Evolutionary conservation across 1,284 basidiomycete genomes (phyloP), one percentile per base, ranked within the genome.

Genomic region (Vanrija pseudolonga): DNA sequence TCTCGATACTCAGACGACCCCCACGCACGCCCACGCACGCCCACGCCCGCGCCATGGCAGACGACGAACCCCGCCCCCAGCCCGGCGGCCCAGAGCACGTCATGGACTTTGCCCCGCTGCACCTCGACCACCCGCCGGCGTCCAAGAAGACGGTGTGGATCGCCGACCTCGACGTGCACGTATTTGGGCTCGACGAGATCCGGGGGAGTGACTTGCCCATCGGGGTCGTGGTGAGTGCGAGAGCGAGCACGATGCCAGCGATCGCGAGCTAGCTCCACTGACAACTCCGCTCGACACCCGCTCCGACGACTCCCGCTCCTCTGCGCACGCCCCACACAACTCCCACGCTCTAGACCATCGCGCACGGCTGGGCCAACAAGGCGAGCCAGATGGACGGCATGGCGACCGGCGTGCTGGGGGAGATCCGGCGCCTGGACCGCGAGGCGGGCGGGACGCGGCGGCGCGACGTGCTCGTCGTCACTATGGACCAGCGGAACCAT

Each of bases 401-500:
- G 46, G 70, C 71, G 2, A 48, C 63, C 17, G 71, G 69, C 8
- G 40, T 73, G 8, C 24, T 73, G 3, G 69, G 70, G 9, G 60
- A 70, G 43, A 54, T 63, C 3, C 26, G 22, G 14, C 39, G 50
- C 23, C 46, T 57, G 2, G 50, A 56, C 2, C 24, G 55, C 20
- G 37, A 40, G 11, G 45, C 54, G 1, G 55, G 51, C 14, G 47
- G 60, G 24, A 20, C 56, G 19, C 56, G 52, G 37, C 62, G 57
- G 49, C 60, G 68, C 49, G 71, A 73, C 55, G 43, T 75, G 45
- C 58, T 77, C 6, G 65, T 76, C 17, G 72, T 77, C 7, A 73
- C 72, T 3, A 47, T 77, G 88, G 88, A 90, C 62, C 87, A 88
- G 62, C 80, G 87, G 2, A 90, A 90, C 65, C 89, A 90, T 60